These are phyloP conservation scores for Vigna unguiculata DNA, from an alignment of 306 rosid genomes.

Conservation along the genomic window DNA sequence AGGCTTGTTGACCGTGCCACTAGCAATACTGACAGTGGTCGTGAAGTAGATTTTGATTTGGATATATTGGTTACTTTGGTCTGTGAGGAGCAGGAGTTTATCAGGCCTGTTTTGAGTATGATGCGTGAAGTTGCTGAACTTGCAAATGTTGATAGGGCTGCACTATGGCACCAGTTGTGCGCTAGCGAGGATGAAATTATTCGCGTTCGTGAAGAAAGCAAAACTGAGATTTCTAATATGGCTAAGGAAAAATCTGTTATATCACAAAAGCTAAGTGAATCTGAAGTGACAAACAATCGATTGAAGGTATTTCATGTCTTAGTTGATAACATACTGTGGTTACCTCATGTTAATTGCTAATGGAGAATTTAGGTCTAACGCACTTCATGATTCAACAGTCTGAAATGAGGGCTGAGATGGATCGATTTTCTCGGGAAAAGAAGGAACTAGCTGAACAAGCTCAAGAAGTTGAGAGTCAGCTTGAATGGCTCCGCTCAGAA, in stretches of 20 bases:
- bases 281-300: slow-evolving; percentile 73
- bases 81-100: slow-evolving; percentile 86
- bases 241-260: slow-evolving; percentile 68
- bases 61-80: slow-evolving; percentile 84
- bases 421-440: slow-evolving; percentile 85
- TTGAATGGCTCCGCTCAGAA: slow-evolving; percentile 97
- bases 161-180: slow-evolving; percentile 96
- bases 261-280: slow-evolving; percentile 81
- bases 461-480: slow-evolving; percentile 96
- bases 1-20: slow-evolving; percentile 89
- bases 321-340: slow-evolving; percentile 56
- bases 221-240: slow-evolving; percentile 72
- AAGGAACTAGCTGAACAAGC: slow-evolving; percentile 83
- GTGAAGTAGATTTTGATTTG: slow-evolving; percentile 81
- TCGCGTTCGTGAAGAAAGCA: slow-evolving; percentile 73
- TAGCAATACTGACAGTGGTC: slow-evolving; percentile 68
- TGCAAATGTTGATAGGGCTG: slow-evolving; percentile 93
- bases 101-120: slow-evolving; percentile 86
- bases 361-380: slow-evolving; percentile 55
- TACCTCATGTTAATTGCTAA: slow-evolving; percentile 50
- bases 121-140: slow-evolving; percentile 95
- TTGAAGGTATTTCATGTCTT: slow-evolving; percentile 86
- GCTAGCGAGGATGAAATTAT: slow-evolving; percentile 90
- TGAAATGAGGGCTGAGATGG: slow-evolving; percentile 90
- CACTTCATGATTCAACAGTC: slow-evolving; percentile 73